Percentiles rank a stretch among this genome's conserved stretches.
Evolutionary conservation across 108 stramenopile species (phyloP).

Genomic region (Conticribra guillardii): DNA sequence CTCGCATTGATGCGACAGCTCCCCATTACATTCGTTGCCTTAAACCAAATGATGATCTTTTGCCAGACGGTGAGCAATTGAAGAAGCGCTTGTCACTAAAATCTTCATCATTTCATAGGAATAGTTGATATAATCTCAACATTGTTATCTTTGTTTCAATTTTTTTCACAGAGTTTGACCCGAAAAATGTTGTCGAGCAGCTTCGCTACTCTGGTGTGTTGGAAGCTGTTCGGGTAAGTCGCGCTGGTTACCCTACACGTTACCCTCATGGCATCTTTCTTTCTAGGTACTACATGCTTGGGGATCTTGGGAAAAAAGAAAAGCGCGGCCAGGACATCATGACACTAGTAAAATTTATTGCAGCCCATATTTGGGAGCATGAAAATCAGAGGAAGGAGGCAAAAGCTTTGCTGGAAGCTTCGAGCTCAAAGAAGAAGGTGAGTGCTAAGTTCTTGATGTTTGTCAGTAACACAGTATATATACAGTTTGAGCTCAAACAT

Average conservation of each 20-base stretch:
- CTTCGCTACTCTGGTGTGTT: slow-evolving; percentile 97
- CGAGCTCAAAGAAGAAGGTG: slow-evolving; percentile 14
- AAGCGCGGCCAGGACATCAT: slow-evolving; percentile 46
- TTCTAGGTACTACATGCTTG: slow-evolving; percentile 48
- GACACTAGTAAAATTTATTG: slow-evolving; percentile 36
- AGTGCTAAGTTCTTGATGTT: not conserved
- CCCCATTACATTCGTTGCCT: slow-evolving; percentile 92
- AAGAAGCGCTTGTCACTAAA: too few species aligned
- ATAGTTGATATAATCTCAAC: too few species aligned
- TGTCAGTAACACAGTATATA: not conserved
- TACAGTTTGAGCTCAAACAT: not conserved
- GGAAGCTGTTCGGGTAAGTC: slow-evolving; percentile 76
- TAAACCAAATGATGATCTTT: slow-evolving; percentile 84
- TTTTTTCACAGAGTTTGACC: slow-evolving; percentile 87
- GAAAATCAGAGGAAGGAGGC: slow-evolving; percentile 33
- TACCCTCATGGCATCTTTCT: slow-evolving; percentile 43
- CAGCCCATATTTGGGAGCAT: slow-evolving; percentile 45
- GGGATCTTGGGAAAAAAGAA: slow-evolving; percentile 42
- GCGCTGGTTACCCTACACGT: slow-evolving; percentile 48
- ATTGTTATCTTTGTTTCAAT: too few species aligned
- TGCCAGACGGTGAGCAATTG: slow-evolving; percentile 44
- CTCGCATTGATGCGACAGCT: slow-evolving; percentile 65
- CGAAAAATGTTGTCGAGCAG: slow-evolving; percentile 87
- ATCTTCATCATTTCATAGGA: too few species aligned
- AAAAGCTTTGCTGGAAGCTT: slow-evolving; percentile 23